Base-by-base conservation (phyloP, 2,329 filamentous ascomycete genomes). In the Endoconidiophora polonica region DNA sequence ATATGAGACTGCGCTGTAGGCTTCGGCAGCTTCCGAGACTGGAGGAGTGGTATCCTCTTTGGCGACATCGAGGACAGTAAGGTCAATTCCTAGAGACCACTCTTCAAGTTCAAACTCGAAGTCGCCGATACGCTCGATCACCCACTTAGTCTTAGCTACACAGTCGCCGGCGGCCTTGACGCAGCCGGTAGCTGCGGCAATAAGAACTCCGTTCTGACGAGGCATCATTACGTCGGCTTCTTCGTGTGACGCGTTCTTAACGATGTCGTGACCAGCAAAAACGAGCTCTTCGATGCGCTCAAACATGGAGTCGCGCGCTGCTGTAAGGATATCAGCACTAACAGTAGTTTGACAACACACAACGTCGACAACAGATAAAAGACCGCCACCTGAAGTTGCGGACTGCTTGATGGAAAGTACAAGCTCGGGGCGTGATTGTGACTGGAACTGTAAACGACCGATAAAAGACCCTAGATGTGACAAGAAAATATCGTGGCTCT, bases 391-490 rank as follows among this genome's bases (percentile, higher is more conserved):
- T 2, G 88, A 87, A 5, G 78, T 73, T 7, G 88, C 84, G 6
- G 88, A 86, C 61, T 90, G 81, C 60, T 85, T 81, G 44, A 93
- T 90, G 14, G 85, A 87, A 9, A 80, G 67, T 29, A 87, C 78
- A 45, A 96, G 72, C 61, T 94, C 87, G 1, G 83, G 77, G 6
- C 86, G 82, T 5, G 87, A 91, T 55, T 91, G 82, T n/a, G 88
- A 91, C 62, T 95, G 87, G 54, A 95, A 71, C 63, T 95, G 86
- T 50, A 95, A 73, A 37, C 78, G 73, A 14, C 91, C 91, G 61
- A 96, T 90, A 62, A 96, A 94, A 3, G 86, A 93, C 46, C 86
- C 90, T 47, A 98, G 76, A 60, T 88, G 83, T 5, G 88, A 91
- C 48, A 98, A 69, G 59, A 96, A 94, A 5, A 77, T 77, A 65